Evolutionary conservation across 257 asterid species (phyloP).

Genomic region (Verbascum thapsus): DNA sequence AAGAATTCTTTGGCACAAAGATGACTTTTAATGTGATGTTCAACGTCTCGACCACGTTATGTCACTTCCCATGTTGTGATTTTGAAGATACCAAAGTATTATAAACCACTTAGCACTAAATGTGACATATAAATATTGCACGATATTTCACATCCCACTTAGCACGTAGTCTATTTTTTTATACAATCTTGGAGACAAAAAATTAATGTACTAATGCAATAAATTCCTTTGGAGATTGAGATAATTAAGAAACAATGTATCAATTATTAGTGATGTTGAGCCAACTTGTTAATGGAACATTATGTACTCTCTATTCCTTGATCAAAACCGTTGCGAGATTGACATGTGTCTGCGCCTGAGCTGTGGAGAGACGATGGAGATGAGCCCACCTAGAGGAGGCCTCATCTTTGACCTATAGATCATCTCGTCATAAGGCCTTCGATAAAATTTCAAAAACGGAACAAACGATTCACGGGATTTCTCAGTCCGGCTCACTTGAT

Average conservation of each 20-base stretch:
- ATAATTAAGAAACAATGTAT: constrained; percentile 35
- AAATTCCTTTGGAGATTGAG: constrained; percentile 33
- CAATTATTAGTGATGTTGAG: constrained; percentile 34
- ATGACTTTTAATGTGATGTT: constrained; percentile 48
- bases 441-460: constrained; percentile 70
- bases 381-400: constrained; percentile 86
- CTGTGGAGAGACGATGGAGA: constrained; percentile 83
- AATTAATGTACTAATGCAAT: constrained; percentile 35
- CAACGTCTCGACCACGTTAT: constrained; percentile 85
- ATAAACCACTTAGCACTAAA: constrained; percentile 50
- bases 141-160: constrained; percentile 68
- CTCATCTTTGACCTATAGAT: constrained; percentile 82
- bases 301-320: constrained; percentile 38
- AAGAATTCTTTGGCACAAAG: constrained; percentile 27
- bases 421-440: constrained; percentile 92
- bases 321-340: constrained; percentile 81
- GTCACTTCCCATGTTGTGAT: constrained; percentile 57
- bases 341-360: constrained; percentile 70
- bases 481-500: constrained; percentile 43
- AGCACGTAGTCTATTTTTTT: constrained; percentile 62
- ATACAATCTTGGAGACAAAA: constrained; percentile 33
- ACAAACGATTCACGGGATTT: constrained; percentile 57
- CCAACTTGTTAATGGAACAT: constrained; percentile 28
- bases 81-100: constrained; percentile 45
- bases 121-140: constrained; percentile 50